These are phyloP conservation scores for Leccinum discolor DNA, from an alignment of 1,284 basidiomycete genomes.

Conservation along the genomic window DNA sequence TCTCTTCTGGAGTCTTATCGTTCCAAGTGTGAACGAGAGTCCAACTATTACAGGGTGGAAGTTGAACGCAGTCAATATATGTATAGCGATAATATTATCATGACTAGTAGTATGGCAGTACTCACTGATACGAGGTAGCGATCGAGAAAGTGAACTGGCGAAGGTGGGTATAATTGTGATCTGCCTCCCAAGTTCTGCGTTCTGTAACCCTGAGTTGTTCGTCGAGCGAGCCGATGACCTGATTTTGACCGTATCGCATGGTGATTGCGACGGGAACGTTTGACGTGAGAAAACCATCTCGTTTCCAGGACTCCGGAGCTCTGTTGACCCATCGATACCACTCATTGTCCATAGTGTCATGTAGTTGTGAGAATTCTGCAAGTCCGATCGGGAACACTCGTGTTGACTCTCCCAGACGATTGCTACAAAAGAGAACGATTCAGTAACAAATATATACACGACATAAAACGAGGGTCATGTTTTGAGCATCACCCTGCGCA, in stretches of 20 bases:
- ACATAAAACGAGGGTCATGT: too few relatives aligned
- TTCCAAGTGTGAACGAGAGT: neutral
- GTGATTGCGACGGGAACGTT: neutral
- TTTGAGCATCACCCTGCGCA: too few relatives aligned
- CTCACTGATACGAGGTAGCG: neutral
- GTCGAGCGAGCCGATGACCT: neutral
- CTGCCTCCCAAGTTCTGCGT: neutral
- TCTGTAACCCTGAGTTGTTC: neutral
- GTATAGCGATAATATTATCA: too few relatives aligned
- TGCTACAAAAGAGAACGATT: neutral
- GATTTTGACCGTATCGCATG: neutral
- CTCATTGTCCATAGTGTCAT: rapidly evolving
- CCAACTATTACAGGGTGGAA: neutral
- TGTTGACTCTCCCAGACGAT: neutral
- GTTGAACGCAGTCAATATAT: too few relatives aligned
- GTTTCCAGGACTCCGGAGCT: neutral
- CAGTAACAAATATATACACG: too few relatives aligned
- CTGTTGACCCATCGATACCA: neutral
- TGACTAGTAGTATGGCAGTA: too few relatives aligned
- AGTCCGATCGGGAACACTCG: neutral
- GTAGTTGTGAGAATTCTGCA: neutral
- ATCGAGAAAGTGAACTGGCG: neutral
- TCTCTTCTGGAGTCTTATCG: neutral
- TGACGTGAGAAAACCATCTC: neutral
- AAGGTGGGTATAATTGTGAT: neutral